Conservation (phyloP, 495 filamentous ascomycete genomes). For the Staphylotrichum longicolle region DNA sequence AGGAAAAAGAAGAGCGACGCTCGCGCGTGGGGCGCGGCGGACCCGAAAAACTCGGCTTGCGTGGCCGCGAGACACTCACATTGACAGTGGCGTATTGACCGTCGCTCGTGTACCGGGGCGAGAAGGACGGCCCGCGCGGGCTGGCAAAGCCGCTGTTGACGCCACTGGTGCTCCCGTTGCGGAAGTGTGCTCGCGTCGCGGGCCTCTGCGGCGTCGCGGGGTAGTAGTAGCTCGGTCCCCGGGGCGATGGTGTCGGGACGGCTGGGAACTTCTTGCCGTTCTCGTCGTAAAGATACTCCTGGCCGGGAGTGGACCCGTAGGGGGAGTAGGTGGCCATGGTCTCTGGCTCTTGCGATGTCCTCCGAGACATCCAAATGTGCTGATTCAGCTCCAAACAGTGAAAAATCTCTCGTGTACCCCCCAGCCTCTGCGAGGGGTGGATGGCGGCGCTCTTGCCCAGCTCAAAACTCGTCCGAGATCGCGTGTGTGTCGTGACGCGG, state of each 20-base stretch:
- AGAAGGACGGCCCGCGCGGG: constrained; percentile 44
- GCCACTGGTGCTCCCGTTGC: constrained; percentile 38
- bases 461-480: constrained; percentile 25
- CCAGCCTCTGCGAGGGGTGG: constrained; percentile 27
- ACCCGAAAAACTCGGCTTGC: constrained; percentile 51
- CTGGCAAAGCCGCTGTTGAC: constrained; percentile 29
- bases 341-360: constrained; percentile 36
- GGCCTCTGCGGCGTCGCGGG: constrained; percentile 45
- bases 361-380: constrained; percentile 32
- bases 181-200: constrained; percentile 48
- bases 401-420: constrained; percentile 21
- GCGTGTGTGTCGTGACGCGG: constrained; percentile 50
- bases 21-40: constrained; percentile 42
- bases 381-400: constrained; percentile 18
- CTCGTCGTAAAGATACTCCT: constrained; percentile 43
- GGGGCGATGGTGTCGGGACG: constrained; percentile 53
- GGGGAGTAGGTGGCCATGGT: constrained; percentile 49
- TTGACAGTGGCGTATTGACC: constrained; percentile 57
- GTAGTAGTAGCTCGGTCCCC: constrained; percentile 46
- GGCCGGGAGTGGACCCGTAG: constrained; percentile 43
- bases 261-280: constrained; percentile 44
- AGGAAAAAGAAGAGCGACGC: constrained; percentile 52
- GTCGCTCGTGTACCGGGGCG: constrained; percentile 53
- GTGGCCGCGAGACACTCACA: constrained; percentile 50
- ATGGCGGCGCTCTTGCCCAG: constrained; percentile 25